These are phyloP conservation scores for Boletus vinaceobasis DNA, from an alignment of 768 basidiomycete genomes.

Conservation along the genomic window DNA sequence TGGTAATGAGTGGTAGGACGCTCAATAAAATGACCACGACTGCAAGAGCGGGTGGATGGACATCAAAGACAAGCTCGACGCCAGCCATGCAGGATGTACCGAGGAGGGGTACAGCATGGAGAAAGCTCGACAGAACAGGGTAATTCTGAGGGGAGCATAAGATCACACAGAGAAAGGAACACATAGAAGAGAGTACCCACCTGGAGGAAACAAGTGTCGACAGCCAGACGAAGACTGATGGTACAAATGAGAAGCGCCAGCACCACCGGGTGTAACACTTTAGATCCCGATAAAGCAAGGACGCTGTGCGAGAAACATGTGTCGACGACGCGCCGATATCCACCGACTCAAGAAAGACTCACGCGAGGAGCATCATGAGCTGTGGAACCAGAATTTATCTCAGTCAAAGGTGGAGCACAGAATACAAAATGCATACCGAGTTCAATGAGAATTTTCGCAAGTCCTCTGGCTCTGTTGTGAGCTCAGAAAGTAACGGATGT, in stretches of 20 bases:
- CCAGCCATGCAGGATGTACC: slow-evolving; percentile 12
- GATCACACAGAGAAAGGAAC: neutral
- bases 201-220: slow-evolving; percentile 2
- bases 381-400: neutral
- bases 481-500: neutral
- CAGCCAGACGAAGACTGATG: slow-evolving; percentile 13
- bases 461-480: slow-evolving; percentile 4
- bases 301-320: neutral
- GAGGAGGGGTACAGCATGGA: slow-evolving; percentile 14
- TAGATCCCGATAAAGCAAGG: slow-evolving; percentile 10
- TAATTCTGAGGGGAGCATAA: neutral
- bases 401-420: neutral
- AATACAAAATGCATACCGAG: slow-evolving; percentile 3
- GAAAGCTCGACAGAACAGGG: slow-evolving; percentile 1
- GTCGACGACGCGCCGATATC: neutral
- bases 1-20: slow-evolving; percentile 5
- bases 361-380: slow-evolving; percentile 15
- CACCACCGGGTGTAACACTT: slow-evolving; percentile 2
- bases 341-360: neutral
- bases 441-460: slow-evolving; percentile 14
- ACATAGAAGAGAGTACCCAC: neutral
- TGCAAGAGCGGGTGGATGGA: slow-evolving; percentile 8
- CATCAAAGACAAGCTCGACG: slow-evolving; percentile 2
- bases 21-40: slow-evolving; percentile 6
- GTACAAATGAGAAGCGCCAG: slow-evolving; percentile 18